These are phyloP conservation scores for Yarrowia sp. DNA, from an alignment of 805 yeast species.

Conservation along the genomic window DNA sequence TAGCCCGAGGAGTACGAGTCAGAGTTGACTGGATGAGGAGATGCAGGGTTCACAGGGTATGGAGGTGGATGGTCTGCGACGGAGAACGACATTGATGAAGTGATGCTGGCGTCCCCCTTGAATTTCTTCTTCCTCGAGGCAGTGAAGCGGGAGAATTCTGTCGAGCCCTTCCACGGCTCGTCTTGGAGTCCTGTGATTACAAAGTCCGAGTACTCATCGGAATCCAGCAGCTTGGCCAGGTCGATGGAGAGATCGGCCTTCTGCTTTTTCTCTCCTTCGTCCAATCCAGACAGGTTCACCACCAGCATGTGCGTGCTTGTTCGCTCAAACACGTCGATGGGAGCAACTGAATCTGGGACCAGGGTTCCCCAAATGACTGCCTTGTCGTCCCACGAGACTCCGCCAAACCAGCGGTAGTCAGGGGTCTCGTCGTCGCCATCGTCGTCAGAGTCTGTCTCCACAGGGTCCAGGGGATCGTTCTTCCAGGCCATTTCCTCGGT, in stretches of 20 bases:
- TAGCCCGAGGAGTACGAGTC: neutral
- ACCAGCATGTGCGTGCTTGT: conserved; percentile 8
- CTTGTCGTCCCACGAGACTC: neutral
- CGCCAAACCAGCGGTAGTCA: conserved; percentile 6
- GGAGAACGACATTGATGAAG: neutral
- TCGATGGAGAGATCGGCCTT: neutral
- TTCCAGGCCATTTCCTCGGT: conserved; percentile 1
- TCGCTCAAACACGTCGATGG: neutral
- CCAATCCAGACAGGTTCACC: neutral
- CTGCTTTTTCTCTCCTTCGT: neutral
- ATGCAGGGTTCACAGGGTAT: neutral
- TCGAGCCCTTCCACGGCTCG: neutral
- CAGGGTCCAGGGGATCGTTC: neutral
- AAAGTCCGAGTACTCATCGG: neutral
- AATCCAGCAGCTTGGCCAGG: neutral
- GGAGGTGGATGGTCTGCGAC: neutral
- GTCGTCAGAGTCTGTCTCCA: neutral
- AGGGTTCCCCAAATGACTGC: conserved; percentile 8
- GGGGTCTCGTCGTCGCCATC: neutral
- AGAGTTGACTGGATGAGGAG: neutral
- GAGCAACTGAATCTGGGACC: neutral
- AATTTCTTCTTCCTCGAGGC: neutral
- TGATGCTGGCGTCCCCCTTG: neutral
- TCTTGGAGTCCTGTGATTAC: neutral
- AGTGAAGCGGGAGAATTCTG: neutral